Conservation (phyloP, 2,329 filamentous ascomycete species). For the Byssothecium circinans region DNA sequence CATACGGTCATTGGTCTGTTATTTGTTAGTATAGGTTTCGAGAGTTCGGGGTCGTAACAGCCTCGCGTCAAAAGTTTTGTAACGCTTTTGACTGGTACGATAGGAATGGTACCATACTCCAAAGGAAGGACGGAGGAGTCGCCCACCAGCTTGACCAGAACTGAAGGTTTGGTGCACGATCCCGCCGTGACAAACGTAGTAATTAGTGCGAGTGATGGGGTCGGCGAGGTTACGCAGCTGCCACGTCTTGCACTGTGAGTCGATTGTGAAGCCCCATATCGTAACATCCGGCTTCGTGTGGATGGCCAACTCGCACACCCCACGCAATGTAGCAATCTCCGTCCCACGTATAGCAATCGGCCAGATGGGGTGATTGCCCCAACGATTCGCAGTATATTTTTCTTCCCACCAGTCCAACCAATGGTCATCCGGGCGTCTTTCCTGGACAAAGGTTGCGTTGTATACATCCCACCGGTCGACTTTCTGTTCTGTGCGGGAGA, state of each 20-base stretch:
- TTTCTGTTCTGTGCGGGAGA: slow-evolving; percentile 36
- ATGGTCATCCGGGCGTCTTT: slow-evolving; percentile 23
- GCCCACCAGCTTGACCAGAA: slow-evolving; percentile 9
- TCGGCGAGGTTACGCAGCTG: slow-evolving; percentile 43
- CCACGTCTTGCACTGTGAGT: slow-evolving; percentile 51
- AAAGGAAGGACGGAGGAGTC: too few species aligned
- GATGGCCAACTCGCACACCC: slow-evolving; percentile 55
- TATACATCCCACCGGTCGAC: slow-evolving; percentile 24
- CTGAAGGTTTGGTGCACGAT: slow-evolving; percentile 20
- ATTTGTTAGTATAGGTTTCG: too few species aligned
- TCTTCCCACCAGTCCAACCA: slow-evolving; percentile 37
- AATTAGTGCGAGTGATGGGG: slow-evolving; percentile 6
- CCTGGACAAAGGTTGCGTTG: slow-evolving; percentile 9
- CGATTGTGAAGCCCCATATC: slow-evolving; percentile 56
- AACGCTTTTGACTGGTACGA: too few species aligned
- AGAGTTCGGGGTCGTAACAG: not conserved
- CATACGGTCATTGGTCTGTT: too few species aligned
- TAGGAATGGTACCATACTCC: too few species aligned
- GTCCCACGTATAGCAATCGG: slow-evolving; percentile 55
- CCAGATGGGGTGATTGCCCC: slow-evolving; percentile 39
- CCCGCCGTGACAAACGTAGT: slow-evolving; percentile 28
- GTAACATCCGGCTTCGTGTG: slow-evolving; percentile 49
- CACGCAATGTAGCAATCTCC: slow-evolving; percentile 50
- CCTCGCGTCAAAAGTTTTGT: not conserved
- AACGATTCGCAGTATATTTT: slow-evolving; percentile 5